A percentile compares a stretch with the other conserved stretches of the same genome.
These are phyloP conservation scores for Calocybe cyanea DNA, from an alignment of 768 basidiomycete genomes.

Conservation along the genomic window DNA sequence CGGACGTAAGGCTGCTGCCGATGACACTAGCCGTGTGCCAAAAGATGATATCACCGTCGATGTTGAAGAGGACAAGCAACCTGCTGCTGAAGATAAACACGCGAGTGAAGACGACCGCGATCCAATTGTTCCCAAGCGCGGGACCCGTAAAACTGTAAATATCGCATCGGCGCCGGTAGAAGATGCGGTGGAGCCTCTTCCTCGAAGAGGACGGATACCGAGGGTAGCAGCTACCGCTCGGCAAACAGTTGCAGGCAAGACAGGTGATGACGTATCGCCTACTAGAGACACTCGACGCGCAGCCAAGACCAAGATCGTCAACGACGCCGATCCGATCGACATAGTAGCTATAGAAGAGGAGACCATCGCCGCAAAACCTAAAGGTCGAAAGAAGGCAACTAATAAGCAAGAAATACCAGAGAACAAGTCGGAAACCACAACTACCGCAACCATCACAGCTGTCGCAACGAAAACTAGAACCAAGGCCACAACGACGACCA, in stretches of 20 bases:
- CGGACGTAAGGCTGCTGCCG: constrained; percentile 17
- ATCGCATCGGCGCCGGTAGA: neutral
- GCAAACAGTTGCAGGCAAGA: constrained; percentile 1
- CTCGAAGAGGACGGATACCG: constrained; percentile 10
- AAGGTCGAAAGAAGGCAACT: constrained; percentile 18
- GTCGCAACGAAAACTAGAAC: constrained; percentile 9
- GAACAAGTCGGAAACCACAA: too few relatives aligned
- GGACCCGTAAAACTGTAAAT: constrained; percentile 6
- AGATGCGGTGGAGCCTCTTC: constrained; percentile 3
- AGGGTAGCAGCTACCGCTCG: constrained; percentile 1
- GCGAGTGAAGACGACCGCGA: neutral
- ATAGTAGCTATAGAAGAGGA: constrained; percentile 16
- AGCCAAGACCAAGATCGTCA: constrained; percentile 10
- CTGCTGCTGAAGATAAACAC: constrained; percentile 4
- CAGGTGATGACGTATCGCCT: constrained; percentile 9
- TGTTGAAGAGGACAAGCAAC: constrained; percentile 11
- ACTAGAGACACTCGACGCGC: constrained; percentile 13
- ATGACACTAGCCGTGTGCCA: constrained; percentile 11
- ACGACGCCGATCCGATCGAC: constrained; percentile 13
- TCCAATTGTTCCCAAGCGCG: constrained; percentile 3
- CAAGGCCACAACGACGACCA: constrained; percentile 13
- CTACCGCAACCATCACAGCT: neutral
- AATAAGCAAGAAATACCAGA: constrained; percentile 14
- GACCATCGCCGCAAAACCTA: constrained; percentile 13
- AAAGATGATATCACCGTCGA: too few relatives aligned